A percentile compares a stretch with the other conserved stretches of the same genome.
Conservation (phyloP, 2,329 filamentous ascomycete genomes). For the Aspergillus phoenicis region DNA sequence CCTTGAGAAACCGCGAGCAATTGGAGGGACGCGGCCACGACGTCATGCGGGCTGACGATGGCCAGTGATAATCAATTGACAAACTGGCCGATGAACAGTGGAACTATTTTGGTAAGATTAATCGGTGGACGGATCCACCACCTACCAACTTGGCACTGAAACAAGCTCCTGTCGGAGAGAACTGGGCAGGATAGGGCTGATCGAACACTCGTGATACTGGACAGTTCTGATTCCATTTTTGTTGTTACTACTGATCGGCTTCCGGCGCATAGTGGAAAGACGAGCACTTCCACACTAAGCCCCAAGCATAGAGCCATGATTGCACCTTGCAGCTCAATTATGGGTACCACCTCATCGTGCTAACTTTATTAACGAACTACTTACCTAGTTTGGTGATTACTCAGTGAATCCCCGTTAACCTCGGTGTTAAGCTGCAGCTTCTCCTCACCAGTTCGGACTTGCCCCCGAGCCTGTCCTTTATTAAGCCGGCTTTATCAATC, state of each 20-base stretch:
- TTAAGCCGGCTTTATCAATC: background rate
- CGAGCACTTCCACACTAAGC: background rate
- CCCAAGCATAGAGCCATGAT: no score
- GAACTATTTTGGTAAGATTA: no score
- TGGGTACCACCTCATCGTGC: no score
- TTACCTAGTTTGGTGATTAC: background rate
- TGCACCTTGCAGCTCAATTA: background rate
- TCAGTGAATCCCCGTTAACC: background rate
- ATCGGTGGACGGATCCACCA: background rate
- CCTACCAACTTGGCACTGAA: background rate
- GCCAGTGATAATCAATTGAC: background rate
- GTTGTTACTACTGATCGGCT: background rate
- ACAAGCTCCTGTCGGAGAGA: background rate
- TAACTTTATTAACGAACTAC: background rate
- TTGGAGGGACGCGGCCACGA: background rate
- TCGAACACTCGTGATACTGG: no score
- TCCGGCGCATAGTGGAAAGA: background rate
- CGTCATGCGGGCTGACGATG: background rate
- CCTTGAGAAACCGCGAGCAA: no score
- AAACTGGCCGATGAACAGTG: no score
- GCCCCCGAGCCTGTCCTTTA: background rate
- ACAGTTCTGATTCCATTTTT: background rate
- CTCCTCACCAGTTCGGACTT: constrained; percentile 7
- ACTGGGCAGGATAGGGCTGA: background rate
- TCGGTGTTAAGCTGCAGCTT: background rate